Evolutionary conservation across 345 rosid genomes (phyloP).

Genomic region (Camelina hispida): DNA sequence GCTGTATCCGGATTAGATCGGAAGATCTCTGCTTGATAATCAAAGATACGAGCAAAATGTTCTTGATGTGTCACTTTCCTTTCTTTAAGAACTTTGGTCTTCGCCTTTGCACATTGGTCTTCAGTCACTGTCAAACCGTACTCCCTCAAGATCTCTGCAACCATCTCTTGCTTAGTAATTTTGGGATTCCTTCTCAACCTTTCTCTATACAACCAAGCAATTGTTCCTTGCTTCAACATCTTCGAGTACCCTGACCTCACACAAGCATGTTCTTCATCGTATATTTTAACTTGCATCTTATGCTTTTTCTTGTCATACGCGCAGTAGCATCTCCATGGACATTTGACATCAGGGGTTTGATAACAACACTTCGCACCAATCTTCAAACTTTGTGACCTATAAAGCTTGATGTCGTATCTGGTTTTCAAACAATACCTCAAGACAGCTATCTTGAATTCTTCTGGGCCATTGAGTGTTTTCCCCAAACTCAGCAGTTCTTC

Average conservation of each 20-base stretch:
- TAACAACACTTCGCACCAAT: background rate
- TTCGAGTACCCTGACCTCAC: background rate
- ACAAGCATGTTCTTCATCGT: background rate
- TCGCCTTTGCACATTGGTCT: background rate
- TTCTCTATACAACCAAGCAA: no score
- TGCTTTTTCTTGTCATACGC: background rate
- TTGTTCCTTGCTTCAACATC: no score
- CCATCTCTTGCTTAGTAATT: background rate
- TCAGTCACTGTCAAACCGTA: background rate
- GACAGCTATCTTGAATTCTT: background rate
- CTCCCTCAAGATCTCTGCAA: background rate
- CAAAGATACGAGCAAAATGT: background rate
- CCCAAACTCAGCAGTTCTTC: background rate
- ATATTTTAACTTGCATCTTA: background rate
- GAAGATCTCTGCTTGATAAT: background rate
- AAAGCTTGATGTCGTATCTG: background rate
- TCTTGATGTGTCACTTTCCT: background rate
- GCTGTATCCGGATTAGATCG: background rate
- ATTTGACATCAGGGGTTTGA: background rate
- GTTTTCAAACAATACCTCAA: background rate
- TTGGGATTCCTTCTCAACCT: background rate
- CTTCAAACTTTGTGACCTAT: background rate
- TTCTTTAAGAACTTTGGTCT: background rate
- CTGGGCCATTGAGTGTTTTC: background rate
- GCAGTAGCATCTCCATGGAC: background rate